Conservation (phyloP, 306 rosid genomes). For the Aeschynomene evenia region DNA sequence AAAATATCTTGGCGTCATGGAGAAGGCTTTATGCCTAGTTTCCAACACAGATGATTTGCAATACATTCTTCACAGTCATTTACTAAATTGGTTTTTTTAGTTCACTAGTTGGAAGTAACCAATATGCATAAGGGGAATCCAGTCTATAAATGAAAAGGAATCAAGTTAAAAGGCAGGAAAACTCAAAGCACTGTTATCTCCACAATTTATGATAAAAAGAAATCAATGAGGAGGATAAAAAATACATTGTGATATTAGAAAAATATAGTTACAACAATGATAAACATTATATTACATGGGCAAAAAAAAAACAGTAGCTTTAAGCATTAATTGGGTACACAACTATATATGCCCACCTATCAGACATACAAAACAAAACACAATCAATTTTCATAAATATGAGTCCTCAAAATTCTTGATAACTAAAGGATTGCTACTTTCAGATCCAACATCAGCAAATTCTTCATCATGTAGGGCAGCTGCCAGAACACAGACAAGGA, state of each 20-base stretch:
- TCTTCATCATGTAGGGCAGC: constrained; percentile 40
- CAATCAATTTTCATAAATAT: constrained; percentile 23
- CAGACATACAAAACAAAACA: constrained; percentile 22
- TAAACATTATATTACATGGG: neutral
- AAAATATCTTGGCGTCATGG: neutral
- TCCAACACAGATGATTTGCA: neutral
- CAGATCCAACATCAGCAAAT: constrained; percentile 45
- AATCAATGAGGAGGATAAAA: neutral
- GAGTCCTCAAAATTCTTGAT: constrained; percentile 36
- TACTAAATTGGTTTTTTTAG: neutral
- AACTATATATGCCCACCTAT: neutral
- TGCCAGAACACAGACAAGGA: constrained; percentile 44
- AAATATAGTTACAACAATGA: neutral
- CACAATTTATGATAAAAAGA: constrained; percentile 6
- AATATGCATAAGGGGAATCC: neutral
- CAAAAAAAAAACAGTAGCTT: constrained; percentile 23
- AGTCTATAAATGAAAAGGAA: neutral
- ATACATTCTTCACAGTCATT: constrained; percentile 5
- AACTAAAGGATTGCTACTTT: constrained; percentile 35
- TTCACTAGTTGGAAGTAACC: neutral
- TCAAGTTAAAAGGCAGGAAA: neutral
- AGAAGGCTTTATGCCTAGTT: neutral
- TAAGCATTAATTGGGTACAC: constrained; percentile 14
- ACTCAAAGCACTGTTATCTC: neutral
- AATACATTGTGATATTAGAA: neutral